Evolutionary conservation across 2,329 filamentous ascomycete genomes (phyloP).

Genomic region (Colletotrichum eleusines): DNA sequence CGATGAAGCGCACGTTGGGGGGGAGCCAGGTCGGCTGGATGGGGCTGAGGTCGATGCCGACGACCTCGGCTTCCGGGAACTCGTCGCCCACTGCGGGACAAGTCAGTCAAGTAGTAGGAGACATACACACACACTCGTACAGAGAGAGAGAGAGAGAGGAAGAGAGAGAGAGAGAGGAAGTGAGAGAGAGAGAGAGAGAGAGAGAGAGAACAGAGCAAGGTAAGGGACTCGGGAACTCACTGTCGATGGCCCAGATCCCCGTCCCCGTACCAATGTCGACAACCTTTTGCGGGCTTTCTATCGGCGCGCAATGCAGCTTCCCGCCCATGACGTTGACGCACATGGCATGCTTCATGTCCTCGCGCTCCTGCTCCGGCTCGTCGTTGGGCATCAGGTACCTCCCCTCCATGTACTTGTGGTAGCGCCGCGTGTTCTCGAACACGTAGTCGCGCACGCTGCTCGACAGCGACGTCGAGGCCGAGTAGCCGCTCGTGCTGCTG

Average conservation of each 20-base stretch:
- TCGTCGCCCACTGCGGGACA: slow-evolving; percentile 49
- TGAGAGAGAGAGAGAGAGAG: background rate
- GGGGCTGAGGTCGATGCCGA: slow-evolving; percentile 55
- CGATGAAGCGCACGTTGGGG: slow-evolving; percentile 54
- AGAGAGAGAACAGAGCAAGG: background rate
- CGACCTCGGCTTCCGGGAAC: slow-evolving; percentile 53
- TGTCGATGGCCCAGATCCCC: slow-evolving; percentile 59
- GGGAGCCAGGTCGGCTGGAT: slow-evolving; percentile 56
- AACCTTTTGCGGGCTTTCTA: slow-evolving; percentile 54
- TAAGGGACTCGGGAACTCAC: slow-evolving; percentile 43
- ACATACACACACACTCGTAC: too few relatives aligned
- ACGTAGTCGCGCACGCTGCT: slow-evolving; percentile 38
- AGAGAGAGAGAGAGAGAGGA: background rate
- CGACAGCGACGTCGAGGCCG: slow-evolving; percentile 35
- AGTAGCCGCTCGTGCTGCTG: slow-evolving; percentile 9
- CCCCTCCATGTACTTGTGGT: slow-evolving; percentile 56
- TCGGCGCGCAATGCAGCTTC: slow-evolving; percentile 51
- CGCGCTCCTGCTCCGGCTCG: slow-evolving; percentile 45
- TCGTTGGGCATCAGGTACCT: slow-evolving; percentile 56
- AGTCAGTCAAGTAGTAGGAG: background rate
- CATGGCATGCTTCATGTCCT: slow-evolving; percentile 40
- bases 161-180: too few relatives aligned
- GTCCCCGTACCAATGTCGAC: slow-evolving; percentile 59
- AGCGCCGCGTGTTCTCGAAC: slow-evolving; percentile 56
- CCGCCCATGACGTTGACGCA: slow-evolving; percentile 53